phyloP scores from a whole-genome alignment of 2,329 filamentous ascomycete genomes.

The Penicillium glabrum region DNA sequence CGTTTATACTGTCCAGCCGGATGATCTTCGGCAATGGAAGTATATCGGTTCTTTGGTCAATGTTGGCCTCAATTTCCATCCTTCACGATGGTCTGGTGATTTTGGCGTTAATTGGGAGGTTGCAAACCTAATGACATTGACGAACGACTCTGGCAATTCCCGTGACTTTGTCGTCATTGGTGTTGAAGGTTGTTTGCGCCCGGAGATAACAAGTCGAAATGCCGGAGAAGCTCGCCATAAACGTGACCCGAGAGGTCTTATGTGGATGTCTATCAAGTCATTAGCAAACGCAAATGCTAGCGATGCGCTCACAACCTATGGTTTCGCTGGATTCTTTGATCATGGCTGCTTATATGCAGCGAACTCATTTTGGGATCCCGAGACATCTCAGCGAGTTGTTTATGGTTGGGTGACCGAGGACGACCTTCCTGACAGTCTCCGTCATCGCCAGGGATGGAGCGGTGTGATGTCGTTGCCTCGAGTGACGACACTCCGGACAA shows the following conservation, averaged over 20 bases:
- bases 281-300: background rate
- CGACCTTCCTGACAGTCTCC: slow-evolving; percentile 45
- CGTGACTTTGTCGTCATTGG: slow-evolving; percentile 49
- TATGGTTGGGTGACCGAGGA: slow-evolving; percentile 56
- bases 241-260: slow-evolving; percentile 33
- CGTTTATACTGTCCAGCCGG: slow-evolving; percentile 45
- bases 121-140: slow-evolving; percentile 48
- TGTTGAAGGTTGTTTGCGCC: slow-evolving; percentile 42
- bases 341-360: slow-evolving; percentile 52
- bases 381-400: slow-evolving; percentile 41
- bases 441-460: slow-evolving; percentile 51
- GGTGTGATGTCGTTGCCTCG: slow-evolving; percentile 50
- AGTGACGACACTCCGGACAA: slow-evolving; percentile 42
- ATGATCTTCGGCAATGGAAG: slow-evolving; percentile 45
- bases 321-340: slow-evolving; percentile 49
- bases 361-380: slow-evolving; percentile 50
- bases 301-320: slow-evolving; percentile 31
- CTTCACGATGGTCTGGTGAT: slow-evolving; percentile 51
- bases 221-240: slow-evolving; percentile 13
- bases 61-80: slow-evolving; percentile 38
- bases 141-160: slow-evolving; percentile 28
- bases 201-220: slow-evolving; percentile 1
- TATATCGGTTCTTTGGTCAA: slow-evolving; percentile 48
- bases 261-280: slow-evolving; percentile 48
- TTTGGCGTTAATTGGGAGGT: slow-evolving; percentile 55